phyloP scores from a whole-genome alignment of 306 rosid genomes.

The Glycine soja region DNA sequence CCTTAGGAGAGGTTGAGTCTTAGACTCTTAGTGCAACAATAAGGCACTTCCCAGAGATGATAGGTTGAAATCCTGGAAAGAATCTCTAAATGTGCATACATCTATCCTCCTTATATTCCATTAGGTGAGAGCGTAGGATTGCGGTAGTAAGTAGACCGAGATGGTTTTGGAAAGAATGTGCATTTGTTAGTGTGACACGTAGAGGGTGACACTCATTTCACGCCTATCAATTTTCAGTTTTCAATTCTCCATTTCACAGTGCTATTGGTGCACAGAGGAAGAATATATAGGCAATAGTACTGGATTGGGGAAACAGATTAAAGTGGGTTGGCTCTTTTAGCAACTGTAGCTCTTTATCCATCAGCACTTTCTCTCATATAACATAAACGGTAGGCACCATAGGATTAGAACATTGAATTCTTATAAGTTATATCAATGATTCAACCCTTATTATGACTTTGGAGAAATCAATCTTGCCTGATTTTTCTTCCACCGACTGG shows the following conservation, averaged over 20 bases:
- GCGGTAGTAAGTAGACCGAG: no score
- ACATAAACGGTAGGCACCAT: background rate
- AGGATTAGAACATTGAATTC: background rate
- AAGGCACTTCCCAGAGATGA: no score
- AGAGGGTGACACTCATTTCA: background rate
- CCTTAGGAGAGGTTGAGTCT: no score
- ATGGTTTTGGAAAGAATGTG: no score
- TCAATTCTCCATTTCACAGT: background rate
- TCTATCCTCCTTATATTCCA: background rate
- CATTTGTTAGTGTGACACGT: background rate
- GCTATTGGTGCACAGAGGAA: background rate
- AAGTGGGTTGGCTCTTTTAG: background rate
- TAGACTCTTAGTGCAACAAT: no score
- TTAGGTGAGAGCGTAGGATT: background rate
- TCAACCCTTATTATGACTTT: background rate
- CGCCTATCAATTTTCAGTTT: background rate
- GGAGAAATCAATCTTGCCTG: constrained; percentile 9
- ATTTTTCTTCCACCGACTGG: background rate
- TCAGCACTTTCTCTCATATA: background rate
- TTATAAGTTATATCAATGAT: background rate
- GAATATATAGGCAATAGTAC: background rate
- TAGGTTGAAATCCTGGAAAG: no score
- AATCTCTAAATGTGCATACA: background rate
- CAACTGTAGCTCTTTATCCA: background rate
- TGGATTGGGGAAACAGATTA: background rate